Percentiles rank a stretch among this genome's conserved stretches.
Evolutionary conservation across 1,284 basidiomycete species (phyloP).

Genomic region (Inonotus hispidus): DNA sequence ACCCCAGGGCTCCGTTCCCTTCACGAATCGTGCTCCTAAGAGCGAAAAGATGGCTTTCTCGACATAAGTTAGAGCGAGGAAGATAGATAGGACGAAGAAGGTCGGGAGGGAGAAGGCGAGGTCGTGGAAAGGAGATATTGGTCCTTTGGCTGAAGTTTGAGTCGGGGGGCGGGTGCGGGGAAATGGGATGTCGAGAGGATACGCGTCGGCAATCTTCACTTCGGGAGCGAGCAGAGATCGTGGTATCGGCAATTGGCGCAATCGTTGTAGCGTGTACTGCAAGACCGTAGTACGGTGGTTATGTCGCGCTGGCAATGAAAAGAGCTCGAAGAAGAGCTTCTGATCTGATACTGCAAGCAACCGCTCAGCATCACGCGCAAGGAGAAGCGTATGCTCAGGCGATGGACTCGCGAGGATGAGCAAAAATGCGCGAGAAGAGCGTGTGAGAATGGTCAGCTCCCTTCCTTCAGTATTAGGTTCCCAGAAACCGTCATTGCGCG

Average conservation of each 20-base stretch:
- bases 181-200: neutral
- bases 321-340: conserved; percentile 35
- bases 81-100: conserved; percentile 22
- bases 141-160: too few species aligned
- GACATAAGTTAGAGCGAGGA: conserved; percentile 29
- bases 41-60: conserved; percentile 36
- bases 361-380: conserved; percentile 28
- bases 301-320: conserved; percentile 25
- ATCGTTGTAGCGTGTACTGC: neutral
- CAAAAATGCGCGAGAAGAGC: conserved; percentile 50
- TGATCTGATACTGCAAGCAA: conserved; percentile 33
- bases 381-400: conserved; percentile 35
- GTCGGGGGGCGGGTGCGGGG: conserved; percentile 15
- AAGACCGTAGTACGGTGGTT: neutral
- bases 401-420: conserved; percentile 45
- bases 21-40: conserved; percentile 37
- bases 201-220: neutral
- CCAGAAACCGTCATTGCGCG: neutral
- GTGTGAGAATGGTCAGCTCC: conserved; percentile 41
- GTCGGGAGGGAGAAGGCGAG: neutral
- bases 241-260: conserved; percentile 4
- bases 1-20: conserved; percentile 46
- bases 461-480: neutral
- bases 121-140: neutral
- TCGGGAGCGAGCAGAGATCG: neutral